phyloP scores from a whole-genome alignment of 768 basidiomycete genomes.

The Lactarius tabidus region DNA sequence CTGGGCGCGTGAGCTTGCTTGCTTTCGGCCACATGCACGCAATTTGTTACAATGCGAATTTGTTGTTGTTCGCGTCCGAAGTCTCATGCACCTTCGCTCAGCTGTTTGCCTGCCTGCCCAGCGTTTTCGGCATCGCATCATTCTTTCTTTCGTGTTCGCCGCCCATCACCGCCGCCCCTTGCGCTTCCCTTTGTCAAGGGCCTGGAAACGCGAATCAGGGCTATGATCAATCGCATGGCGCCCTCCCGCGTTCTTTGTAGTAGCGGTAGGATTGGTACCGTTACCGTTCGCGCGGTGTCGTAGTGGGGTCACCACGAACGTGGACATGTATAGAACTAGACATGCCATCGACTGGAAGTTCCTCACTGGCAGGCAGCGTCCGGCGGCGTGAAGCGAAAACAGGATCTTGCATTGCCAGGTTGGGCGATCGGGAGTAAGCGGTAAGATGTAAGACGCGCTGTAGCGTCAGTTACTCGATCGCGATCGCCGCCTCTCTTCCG shows the following conservation, averaged over 20 bases:
- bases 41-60: background rate
- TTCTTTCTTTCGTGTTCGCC: background rate
- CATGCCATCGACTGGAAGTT: background rate
- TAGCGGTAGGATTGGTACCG: background rate
- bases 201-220: constrained; percentile 2
- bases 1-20: background rate
- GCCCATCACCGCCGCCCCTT: background rate
- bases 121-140: too few relatives aligned
- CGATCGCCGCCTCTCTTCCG: constrained; percentile 2
- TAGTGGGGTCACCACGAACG: background rate
- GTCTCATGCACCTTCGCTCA: background rate
- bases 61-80: background rate
- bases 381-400: constrained; percentile 1
- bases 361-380: background rate
- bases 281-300: background rate
- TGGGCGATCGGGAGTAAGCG: background rate
- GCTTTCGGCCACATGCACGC: background rate
- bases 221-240: background rate
- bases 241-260: background rate
- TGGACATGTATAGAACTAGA: background rate
- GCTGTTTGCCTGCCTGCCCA: background rate
- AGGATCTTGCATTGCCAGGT: background rate
- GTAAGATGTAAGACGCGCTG: background rate
- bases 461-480: constrained; percentile 14
- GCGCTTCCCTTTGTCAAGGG: background rate